These are phyloP conservation scores for Camellia granthamiana DNA, from an alignment of 148 eudicot genomes.

Conservation along the genomic window DNA sequence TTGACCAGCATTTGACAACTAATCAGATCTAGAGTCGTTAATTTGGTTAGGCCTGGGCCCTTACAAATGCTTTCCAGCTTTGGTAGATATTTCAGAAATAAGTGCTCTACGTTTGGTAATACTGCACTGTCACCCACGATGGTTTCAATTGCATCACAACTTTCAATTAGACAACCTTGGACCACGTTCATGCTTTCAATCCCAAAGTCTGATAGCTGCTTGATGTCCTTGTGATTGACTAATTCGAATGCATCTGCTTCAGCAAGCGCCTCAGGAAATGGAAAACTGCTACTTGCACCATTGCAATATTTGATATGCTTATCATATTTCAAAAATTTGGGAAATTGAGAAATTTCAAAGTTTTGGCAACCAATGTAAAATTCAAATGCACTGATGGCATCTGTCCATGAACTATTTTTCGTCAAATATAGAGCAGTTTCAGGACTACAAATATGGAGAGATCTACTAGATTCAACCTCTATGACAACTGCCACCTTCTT, in stretches of 20 bases:
- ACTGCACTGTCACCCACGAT: background rate
- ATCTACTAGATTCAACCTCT: background rate
- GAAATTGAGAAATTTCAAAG: background rate
- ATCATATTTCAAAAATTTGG: background rate
- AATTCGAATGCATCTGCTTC: background rate
- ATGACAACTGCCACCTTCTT: background rate
- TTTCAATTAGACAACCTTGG: conserved; percentile 13
- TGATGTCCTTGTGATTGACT: background rate
- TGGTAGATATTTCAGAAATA: conserved; percentile 8
- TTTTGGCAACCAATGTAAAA: background rate
- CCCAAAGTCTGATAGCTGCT: background rate
- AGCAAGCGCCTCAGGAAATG: background rate
- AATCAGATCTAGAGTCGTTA: conserved; percentile 4
- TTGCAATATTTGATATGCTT: background rate
- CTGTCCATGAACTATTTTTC: background rate
- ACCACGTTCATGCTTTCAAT: background rate
- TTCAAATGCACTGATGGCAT: background rate
- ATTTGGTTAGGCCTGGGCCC: background rate
- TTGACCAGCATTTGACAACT: background rate
- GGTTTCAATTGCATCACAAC: conserved; percentile 6
- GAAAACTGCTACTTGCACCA: background rate
- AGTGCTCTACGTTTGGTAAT: conserved; percentile 4
- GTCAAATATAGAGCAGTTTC: background rate
- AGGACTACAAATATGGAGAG: background rate
- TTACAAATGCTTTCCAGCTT: conserved; percentile 8